Base-by-base conservation (phyloP, 1,139 yeast species). In the Geotrichum carabidarum region DNA sequence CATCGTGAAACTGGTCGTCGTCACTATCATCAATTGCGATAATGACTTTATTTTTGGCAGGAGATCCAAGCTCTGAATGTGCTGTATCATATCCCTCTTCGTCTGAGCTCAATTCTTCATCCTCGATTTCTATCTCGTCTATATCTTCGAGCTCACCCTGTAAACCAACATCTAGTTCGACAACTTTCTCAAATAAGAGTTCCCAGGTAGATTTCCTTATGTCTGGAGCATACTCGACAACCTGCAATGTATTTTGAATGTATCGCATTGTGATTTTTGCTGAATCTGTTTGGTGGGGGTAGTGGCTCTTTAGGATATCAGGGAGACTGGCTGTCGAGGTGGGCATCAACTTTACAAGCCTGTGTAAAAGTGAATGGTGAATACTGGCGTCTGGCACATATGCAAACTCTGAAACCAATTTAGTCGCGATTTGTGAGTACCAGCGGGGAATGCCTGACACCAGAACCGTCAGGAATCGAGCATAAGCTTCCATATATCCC, bases 151-250 rank as follows among this genome's bases (percentile, higher is more conserved):
- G 72, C 64, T 86, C 94, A 64, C 87, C 90, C 65, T 89, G 96
- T 57, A 90, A 75, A 69, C 89, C 97, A n/a, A 90, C 96, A 70
- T 91, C 98, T 47, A 91, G 74, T 62, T 88, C 87, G 58, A 91
- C 88, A 54, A 87, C 78, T 60, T 83, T 80, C 68, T 91, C 96
- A 44, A 89, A 74, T 18, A 90, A 76, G 56, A 87, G 71, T 32
- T 85, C 84, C 96, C 97, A 90, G 8, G 86, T 77, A 53, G 82
- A 81, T 61, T 79, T 79, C 46, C 63, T 65, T 60, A 89, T 72
- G 62, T 89, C 96, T 4, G 82, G 81, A 61, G 93, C 86, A 67
- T 91, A 91, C 12, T 76, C 74, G 32, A 83, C 72, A 43, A 86
- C 68, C 37, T 68, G 67, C 54, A 90, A 71, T 50, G 87, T 67